Evolutionary conservation across 2,329 filamentous ascomycete species (phyloP).

Genomic region (Amesomyces nigricolor): DNA sequence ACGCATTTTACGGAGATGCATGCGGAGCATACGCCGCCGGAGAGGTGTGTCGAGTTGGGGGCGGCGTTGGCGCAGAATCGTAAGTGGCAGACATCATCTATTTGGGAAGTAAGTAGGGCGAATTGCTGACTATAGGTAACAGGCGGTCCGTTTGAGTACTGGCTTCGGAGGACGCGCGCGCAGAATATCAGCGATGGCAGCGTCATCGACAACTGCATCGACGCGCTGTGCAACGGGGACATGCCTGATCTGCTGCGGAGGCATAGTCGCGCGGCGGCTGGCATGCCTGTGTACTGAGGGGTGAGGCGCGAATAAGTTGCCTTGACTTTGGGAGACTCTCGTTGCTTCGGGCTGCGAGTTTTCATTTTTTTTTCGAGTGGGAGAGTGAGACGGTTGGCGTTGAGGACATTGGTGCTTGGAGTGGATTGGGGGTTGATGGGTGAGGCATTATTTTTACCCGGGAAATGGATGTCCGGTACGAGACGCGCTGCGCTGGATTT

Average conservation of each 20-base stretch:
- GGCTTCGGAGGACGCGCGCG: conserved; percentile 38
- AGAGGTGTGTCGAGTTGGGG: conserved; percentile 41
- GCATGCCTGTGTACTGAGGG: conserved; percentile 20
- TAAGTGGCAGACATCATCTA: no score
- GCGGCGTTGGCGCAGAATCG: conserved; percentile 38
- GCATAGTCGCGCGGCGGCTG: conserved; percentile 28
- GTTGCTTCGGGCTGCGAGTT: not conserved
- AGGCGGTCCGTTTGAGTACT: conserved; percentile 46
- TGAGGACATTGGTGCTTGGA: no score
- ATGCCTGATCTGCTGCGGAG: conserved; percentile 35
- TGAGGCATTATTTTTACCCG: no score
- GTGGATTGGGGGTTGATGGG: no score
- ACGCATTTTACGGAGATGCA: conserved; percentile 44
- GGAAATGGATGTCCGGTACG: no score
- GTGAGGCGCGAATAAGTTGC: not conserved
- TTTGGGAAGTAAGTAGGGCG: no score
- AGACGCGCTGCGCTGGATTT: no score
- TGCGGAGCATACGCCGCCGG: conserved; percentile 37
- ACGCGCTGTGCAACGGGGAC: conserved; percentile 31
- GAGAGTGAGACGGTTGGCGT: no score
- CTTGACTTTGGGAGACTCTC: not conserved
- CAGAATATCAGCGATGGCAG: conserved; percentile 33
- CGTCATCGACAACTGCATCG: conserved; percentile 36
- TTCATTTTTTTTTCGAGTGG: not conserved
- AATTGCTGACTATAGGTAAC: no score